phyloP scores from a whole-genome alignment of 2,329 filamentous ascomycete genomes.

The Arachnomyces sp. region DNA sequence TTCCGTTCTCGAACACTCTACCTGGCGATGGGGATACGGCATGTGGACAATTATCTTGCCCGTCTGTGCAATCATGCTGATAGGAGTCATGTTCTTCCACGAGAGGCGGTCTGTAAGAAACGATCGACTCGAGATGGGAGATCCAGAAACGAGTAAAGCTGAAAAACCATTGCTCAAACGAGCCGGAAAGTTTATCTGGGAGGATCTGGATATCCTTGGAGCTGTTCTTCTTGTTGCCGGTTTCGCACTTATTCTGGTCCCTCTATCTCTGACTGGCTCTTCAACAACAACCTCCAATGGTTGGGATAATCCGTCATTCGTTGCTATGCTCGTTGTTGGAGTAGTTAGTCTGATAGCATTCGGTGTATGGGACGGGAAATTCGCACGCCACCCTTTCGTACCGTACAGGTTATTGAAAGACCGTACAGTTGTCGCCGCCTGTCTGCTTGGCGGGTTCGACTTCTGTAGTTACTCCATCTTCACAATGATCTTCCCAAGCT shows the following conservation, averaged over 20 bases:
- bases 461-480: slow-evolving; percentile 30
- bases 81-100: slow-evolving; percentile 26
- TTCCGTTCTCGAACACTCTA: slow-evolving; percentile 27
- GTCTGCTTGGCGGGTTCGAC: slow-evolving; percentile 30
- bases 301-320: slow-evolving; percentile 25
- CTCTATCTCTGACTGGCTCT: slow-evolving; percentile 32
- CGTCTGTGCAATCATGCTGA: slow-evolving; percentile 24
- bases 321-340: slow-evolving; percentile 31
- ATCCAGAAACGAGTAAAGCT: too few species aligned
- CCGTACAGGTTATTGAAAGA: slow-evolving; percentile 32
- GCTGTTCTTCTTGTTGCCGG: slow-evolving; percentile 26
- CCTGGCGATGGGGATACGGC: slow-evolving; percentile 38
- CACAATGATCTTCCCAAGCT: slow-evolving; percentile 36
- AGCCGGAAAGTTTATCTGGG: slow-evolving; percentile 13
- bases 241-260: slow-evolving; percentile 28
- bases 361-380: slow-evolving; percentile 31
- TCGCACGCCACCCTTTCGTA: slow-evolving; percentile 32
- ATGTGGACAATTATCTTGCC: slow-evolving; percentile 37
- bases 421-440: slow-evolving; percentile 34
- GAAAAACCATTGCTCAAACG: slow-evolving; percentile 18
- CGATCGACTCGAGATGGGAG: slow-evolving; percentile 5
- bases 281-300: slow-evolving; percentile 21
- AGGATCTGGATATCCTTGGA: slow-evolving; percentile 29
- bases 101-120: slow-evolving; percentile 22
- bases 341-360: slow-evolving; percentile 19